These are phyloP conservation scores for Plasmodium reichenowi DNA, from an alignment of 169 alveolate species.

Conservation along the genomic window DNA sequence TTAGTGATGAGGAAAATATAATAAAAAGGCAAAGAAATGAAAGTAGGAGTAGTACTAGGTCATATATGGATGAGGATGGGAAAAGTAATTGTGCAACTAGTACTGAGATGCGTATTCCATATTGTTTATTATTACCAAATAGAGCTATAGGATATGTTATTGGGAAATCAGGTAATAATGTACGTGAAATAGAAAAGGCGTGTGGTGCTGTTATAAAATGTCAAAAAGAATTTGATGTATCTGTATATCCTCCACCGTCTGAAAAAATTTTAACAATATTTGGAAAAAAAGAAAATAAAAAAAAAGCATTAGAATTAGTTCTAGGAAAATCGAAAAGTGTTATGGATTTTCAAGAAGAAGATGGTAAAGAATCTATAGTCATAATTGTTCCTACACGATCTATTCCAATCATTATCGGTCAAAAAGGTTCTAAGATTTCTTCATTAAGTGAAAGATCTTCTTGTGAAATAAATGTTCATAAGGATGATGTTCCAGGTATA, in stretches of 20 bases:
- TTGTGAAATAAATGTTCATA: slow-evolving; percentile 70
- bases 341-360: slow-evolving; percentile 76
- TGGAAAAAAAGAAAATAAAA: slow-evolving; percentile 73
- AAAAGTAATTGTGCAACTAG: slow-evolving; percentile 11
- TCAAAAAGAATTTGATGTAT: slow-evolving; percentile 67
- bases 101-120: slow-evolving; percentile 64
- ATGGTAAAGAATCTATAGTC: slow-evolving; percentile 69
- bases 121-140: slow-evolving; percentile 59
- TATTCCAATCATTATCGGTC: slow-evolving; percentile 65
- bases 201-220: slow-evolving; percentile 71
- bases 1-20: slow-evolving; percentile 36
- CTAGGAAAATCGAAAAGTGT: slow-evolving; percentile 60
- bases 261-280: slow-evolving; percentile 54
- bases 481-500: slow-evolving; percentile 74
- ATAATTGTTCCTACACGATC: slow-evolving; percentile 74
- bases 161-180: slow-evolving; percentile 72
- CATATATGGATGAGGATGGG: slow-evolving; percentile 34
- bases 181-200: slow-evolving; percentile 72
- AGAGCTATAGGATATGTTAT: slow-evolving; percentile 70
- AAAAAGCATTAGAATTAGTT: slow-evolving; percentile 69
- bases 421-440: slow-evolving; percentile 69
- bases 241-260: slow-evolving; percentile 71
- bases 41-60: slow-evolving; percentile 54
- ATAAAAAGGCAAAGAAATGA: slow-evolving; percentile 54
- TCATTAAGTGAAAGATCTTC: slow-evolving; percentile 48